A percentile compares a stretch with the other conserved stretches of the same genome.
These are phyloP conservation scores for Biscogniauxia marginata DNA, from an alignment of 2,329 filamentous ascomycete genomes.

Conservation along the genomic window DNA sequence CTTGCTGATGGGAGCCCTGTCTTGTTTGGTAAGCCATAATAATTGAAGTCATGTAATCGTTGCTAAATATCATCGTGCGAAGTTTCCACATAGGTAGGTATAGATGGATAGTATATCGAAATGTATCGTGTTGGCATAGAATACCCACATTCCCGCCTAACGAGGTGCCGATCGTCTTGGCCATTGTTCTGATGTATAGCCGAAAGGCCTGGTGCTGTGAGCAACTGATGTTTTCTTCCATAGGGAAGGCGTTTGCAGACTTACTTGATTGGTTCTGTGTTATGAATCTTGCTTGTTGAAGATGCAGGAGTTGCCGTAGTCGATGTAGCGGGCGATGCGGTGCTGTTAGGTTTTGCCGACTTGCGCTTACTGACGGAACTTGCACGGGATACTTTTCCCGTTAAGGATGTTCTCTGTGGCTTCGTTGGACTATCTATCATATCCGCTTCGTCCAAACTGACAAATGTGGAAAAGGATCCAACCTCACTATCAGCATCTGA, in stretches of 20 bases:
- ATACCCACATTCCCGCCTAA: conserved; percentile 4
- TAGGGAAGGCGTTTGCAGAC: conserved; percentile 2
- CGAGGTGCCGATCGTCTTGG: conserved; percentile 32
- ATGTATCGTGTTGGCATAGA: not conserved
- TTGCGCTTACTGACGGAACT: conserved; percentile 14
- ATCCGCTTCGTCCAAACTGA: not conserved
- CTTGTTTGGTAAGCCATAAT: too few relatives aligned
- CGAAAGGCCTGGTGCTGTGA: conserved; percentile 28
- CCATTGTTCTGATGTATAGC: conserved; percentile 31
- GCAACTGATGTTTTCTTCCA: not conserved
- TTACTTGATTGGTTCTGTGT: conserved; percentile 26
- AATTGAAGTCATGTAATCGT: not conserved
- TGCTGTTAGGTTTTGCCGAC: conserved; percentile 5
- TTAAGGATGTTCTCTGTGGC: conserved; percentile 13
- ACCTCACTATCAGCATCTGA: conserved; percentile 25
- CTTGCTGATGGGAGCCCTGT: not conserved
- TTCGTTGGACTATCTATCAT: conserved; percentile 6
- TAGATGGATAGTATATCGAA: not conserved
- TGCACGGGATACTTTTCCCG: conserved; percentile 13
- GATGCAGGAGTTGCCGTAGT: conserved; percentile 14
- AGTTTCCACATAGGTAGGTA: not conserved
- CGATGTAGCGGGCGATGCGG: conserved; percentile 13
- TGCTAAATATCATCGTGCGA: not conserved
- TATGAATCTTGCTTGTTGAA: conserved; percentile 8
- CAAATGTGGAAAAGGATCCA: not conserved